Evolutionary conservation across 805 yeast genomes (phyloP), one percentile per base, ranked within the genome.

Genomic region (Saturnispora quitensis): DNA sequence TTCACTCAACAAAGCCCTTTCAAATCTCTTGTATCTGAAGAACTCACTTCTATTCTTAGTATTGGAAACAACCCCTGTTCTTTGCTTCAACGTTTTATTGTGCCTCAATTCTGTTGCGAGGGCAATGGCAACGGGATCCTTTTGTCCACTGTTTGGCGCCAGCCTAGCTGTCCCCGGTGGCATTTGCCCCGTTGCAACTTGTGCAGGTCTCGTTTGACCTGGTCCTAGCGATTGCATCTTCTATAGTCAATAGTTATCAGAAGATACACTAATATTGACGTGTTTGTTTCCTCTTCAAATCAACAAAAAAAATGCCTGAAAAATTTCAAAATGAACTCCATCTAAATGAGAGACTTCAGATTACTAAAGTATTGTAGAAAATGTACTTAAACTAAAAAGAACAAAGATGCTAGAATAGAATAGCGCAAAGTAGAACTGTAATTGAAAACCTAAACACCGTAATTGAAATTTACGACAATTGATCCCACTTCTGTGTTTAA

Each of bases 11-110:
- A 91, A 73, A 1, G 95, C 95, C 58, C 98, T 74, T 13, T 80
- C 70, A 43, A 88, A 84, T 61, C 99, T 78, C 67, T 91, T 91
- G 66, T 75, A 85, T 58, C 95, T 76, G 76, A 91, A 93, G 67
- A 93, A 89, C 53, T 88, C 96, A 35, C 80, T 76, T 46, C 81
- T 81, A 56, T 78, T 78, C 51, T 84, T 82, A 60, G 84, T 82
- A 50, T 83, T 71, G n/a, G 83, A 66, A 13, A 51, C 47, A 42
- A 66, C 55, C 13, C 97, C 97, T 55, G 78, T 77, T 60, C 99
- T 80, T 67, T 84, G 86, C 63, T 91, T 93, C 56, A 91, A 73
- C n/a, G 70, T 67, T 34, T 71, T 64, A 66, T 86, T 77, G 58
- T 80, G 78, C 54, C 91, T 81, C 55, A 90, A 72, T 55, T 74